Conservation (phyloP, 805 yeast species). For the Limtongia smithiae region DNA sequence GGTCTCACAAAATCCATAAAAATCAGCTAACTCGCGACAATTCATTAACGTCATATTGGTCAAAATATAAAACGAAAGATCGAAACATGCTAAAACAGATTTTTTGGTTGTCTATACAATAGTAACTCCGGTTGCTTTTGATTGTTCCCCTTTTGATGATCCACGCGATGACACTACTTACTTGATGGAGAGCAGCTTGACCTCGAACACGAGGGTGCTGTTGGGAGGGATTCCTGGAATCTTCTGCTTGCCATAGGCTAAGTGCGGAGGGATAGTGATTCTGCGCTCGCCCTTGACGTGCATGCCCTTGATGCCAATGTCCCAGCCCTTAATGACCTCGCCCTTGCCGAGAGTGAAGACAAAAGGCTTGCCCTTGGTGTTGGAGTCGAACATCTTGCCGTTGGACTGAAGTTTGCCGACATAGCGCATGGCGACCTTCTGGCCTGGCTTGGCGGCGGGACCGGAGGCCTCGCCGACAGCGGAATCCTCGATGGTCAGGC, state of each 20-base stretch:
- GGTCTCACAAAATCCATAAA: too few species aligned
- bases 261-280: conserved; percentile 89
- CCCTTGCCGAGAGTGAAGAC: conserved; percentile 88
- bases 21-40: too few species aligned
- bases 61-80: too few species aligned
- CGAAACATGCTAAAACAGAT: too few species aligned
- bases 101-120: too few species aligned
- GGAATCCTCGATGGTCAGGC: conserved; percentile 90
- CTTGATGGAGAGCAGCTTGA: too few species aligned
- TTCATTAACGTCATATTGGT: too few species aligned
- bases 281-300: conserved; percentile 98
- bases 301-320: conserved; percentile 98
- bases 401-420: conserved; percentile 88
- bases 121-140: too few species aligned
- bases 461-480: conserved; percentile 86
- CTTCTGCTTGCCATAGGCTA: conserved; percentile 92
- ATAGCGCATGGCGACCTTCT: conserved; percentile 93
- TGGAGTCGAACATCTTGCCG: conserved; percentile 95
- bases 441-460: conserved; percentile 78
- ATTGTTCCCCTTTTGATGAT: too few species aligned
- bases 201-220: conserved; percentile 94
- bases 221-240: conserved; percentile 95
- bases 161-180: too few species aligned
- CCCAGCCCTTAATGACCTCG: conserved; percentile 97
- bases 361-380: conserved; percentile 96